Evolutionary conservation across 352 stramenopile genomes (phyloP).

Genomic region (Blastocystis sp.): DNA sequence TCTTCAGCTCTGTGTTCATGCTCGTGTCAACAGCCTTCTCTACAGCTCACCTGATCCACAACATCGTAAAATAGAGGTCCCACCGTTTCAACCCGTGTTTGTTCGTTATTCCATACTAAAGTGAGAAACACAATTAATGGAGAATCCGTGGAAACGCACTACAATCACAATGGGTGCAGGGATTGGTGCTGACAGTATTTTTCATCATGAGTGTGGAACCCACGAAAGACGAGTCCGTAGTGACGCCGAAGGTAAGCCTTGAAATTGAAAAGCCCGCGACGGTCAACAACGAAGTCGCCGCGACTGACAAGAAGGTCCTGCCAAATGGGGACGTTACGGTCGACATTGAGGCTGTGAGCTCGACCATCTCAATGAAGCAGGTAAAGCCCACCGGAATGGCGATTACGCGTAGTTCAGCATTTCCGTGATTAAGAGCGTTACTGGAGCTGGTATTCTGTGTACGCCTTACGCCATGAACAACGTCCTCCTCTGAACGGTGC

Average conservation of each 20-base stretch:
- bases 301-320: conserved; percentile 51
- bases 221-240: background rate
- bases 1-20: conserved; percentile 48
- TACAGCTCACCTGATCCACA: conserved; percentile 21
- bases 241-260: conserved; percentile 23
- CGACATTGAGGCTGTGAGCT: background rate
- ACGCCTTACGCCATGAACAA: conserved; percentile 53
- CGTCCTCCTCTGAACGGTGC: background rate
- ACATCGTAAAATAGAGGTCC: conserved; percentile 44
- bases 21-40: conserved; percentile 45
- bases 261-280: conserved; percentile 46
- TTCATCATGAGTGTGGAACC: background rate
- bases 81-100: background rate
- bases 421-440: conserved; percentile 37
- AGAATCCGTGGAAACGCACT: background rate
- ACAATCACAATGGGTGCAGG: background rate
- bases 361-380: conserved; percentile 14
- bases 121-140: background rate
- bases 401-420: conserved; percentile 19
- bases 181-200: conserved; percentile 5
- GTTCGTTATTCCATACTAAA: background rate
- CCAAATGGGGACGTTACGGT: background rate
- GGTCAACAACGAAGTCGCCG: conserved; percentile 20
- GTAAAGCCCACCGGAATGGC: background rate
- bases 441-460: conserved; percentile 53